phyloP scores from a whole-genome alignment of 139 green algal genomes.

The Chlorella sp. region DNA sequence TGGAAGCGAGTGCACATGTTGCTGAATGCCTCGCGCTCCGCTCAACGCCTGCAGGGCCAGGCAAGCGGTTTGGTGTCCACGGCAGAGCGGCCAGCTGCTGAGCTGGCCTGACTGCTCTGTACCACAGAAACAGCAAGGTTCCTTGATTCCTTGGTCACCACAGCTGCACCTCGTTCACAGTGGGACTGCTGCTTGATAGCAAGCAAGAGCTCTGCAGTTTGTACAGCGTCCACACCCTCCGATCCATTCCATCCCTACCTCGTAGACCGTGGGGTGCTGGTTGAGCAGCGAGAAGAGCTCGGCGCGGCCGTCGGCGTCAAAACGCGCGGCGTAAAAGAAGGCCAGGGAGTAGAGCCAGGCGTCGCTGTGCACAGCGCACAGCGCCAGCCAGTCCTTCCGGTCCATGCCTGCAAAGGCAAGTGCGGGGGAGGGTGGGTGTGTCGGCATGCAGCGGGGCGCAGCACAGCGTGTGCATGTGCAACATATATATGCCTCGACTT shows the following conservation, averaged over 20 bases:
- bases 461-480: background rate
- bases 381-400: slow-evolving; percentile 92
- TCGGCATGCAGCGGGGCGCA: too few species aligned
- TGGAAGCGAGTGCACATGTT: too few species aligned
- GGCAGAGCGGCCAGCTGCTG: too few species aligned
- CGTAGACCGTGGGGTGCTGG: slow-evolving; percentile 86
- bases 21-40: slow-evolving; percentile 53
- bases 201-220: too few species aligned
- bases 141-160: too few species aligned
- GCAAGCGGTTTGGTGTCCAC: too few species aligned
- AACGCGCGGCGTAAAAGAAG: slow-evolving; percentile 96
- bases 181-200: too few species aligned
- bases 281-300: slow-evolving; percentile 92
- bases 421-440: background rate
- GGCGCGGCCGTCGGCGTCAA: slow-evolving; percentile 83
- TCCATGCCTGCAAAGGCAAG: slow-evolving; percentile 50
- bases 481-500: background rate
- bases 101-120: too few species aligned
- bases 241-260: slow-evolving; percentile 35
- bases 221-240: too few species aligned
- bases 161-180: too few species aligned
- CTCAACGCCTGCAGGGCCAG: too few species aligned
- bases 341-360: slow-evolving; percentile 95
- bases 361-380: slow-evolving; percentile 97
- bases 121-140: too few species aligned